phyloP scores from a whole-genome alignment of 352 stramenopile species.

The Phytophthora agathidicida region DNA sequence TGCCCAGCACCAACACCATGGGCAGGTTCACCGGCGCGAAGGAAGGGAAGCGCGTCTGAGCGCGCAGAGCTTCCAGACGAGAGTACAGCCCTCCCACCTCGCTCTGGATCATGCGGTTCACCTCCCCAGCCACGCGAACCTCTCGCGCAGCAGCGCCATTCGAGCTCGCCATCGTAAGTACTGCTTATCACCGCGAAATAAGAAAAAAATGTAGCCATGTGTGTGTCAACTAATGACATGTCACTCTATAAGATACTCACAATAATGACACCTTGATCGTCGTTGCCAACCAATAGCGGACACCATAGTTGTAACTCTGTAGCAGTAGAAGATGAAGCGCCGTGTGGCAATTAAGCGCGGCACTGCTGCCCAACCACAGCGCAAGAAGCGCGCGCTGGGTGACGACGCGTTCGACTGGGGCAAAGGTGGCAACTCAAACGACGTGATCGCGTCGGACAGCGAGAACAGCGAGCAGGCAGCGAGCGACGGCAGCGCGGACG shows the following conservation, averaged over 20 bases:
- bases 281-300: slow-evolving; percentile 35
- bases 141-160: slow-evolving; percentile 18
- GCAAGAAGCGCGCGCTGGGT: slow-evolving; percentile 72
- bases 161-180: slow-evolving; percentile 16
- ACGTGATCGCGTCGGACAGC: slow-evolving; percentile 79
- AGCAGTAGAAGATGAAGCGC: slow-evolving; percentile 32
- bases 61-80: slow-evolving; percentile 71
- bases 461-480: slow-evolving; percentile 55
- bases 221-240: too few species aligned
- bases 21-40: slow-evolving; percentile 80
- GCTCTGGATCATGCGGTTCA: slow-evolving; percentile 88
- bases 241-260: not conserved
- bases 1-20: slow-evolving; percentile 87
- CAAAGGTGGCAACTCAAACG: slow-evolving; percentile 42
- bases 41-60: slow-evolving; percentile 77
- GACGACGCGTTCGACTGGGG: slow-evolving; percentile 86
- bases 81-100: slow-evolving; percentile 73
- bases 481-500: slow-evolving; percentile 19
- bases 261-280: not conserved
- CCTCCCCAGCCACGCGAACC: slow-evolving; percentile 63
- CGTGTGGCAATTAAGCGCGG: slow-evolving; percentile 64
- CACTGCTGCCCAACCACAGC: slow-evolving; percentile 40
- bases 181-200: too few species aligned
- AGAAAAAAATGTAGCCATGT: too few species aligned
- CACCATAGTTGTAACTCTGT: slow-evolving; percentile 9